Base-by-base conservation (phyloP, 169 alveolate genomes). In the Plasmodium gaboni region DNA sequence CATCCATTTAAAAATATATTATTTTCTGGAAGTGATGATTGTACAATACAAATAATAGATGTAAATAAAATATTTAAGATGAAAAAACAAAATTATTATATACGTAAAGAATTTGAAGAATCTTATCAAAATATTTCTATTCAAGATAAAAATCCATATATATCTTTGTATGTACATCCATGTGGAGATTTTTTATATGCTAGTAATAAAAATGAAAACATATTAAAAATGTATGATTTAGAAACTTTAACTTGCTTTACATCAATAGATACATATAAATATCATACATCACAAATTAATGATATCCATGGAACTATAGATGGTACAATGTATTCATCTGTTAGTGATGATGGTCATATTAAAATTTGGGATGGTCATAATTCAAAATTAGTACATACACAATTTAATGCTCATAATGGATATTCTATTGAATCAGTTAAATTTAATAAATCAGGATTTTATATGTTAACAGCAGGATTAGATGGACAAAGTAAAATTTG, bases 171-270 rank as follows among this genome's bases (percentile, higher is more conserved):
- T 91, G 96, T 94, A 70, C 96, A 94, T 55, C 96, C 96, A 44
- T 94, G 96, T 64, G 96, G 96, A 15, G 96, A 94, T 74, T 94
- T 94, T 69, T 59, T 94, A 48, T 89, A 76, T 73, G 93, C 92
- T 8, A 93, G 96, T 42, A 94, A 94, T 57, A 74, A 68, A 60
- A 94, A 85, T 88, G 89, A 78, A 65, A 89, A 93, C 26, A 65
- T 94, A 22, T 26, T 92, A 19, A 91, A 94, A 38, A 86, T 94
- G 24, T 94, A 74, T 73, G 96, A 94, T 70, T 60, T 94, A 7
- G 88, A 92, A 50, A 90, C 96, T 2, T 38, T 92, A 10, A 57
- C 80, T 12, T 94, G 96, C 57, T 94, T 64, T 70, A 78, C 57
- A 12, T 64, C 89, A 7, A 26, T 32, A 46, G 76, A 78, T 50